These are phyloP conservation scores for Spathaspora passalidarum DNA, from an alignment of 805 yeast species.

Conservation along the genomic window DNA sequence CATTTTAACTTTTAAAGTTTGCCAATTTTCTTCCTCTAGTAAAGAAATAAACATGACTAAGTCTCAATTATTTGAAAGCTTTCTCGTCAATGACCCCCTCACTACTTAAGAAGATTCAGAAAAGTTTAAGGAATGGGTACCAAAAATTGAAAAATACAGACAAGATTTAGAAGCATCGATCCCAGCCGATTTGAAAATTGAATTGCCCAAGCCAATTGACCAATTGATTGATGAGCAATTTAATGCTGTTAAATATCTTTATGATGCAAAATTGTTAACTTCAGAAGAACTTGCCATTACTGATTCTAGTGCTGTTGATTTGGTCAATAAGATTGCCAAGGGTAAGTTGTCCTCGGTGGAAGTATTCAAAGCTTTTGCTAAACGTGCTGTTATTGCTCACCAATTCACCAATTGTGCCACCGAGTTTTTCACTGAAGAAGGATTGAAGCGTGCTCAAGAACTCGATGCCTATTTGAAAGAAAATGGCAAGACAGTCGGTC, in stretches of 20 bases:
- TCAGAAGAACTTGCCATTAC: slow-evolving; percentile 35
- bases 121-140: slow-evolving; percentile 42
- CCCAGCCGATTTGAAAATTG: slow-evolving; percentile 27
- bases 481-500: slow-evolving; percentile 52
- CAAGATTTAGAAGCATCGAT: slow-evolving; percentile 26
- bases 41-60: too few species aligned
- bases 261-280: slow-evolving; percentile 32
- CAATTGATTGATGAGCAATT: slow-evolving; percentile 29
- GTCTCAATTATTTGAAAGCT: slow-evolving; percentile 14
- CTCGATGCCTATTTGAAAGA: slow-evolving; percentile 49
- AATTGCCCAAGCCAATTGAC: slow-evolving; percentile 31
- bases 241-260: slow-evolving; percentile 34
- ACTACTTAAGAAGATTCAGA: slow-evolving; percentile 38
- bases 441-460: slow-evolving; percentile 51
- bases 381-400: slow-evolving; percentile 40
- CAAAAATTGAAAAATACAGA: slow-evolving; percentile 42
- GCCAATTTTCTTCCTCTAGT: too few species aligned
- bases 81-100: slow-evolving; percentile 30
- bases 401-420: slow-evolving; percentile 45
- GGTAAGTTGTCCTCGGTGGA: slow-evolving; percentile 35
- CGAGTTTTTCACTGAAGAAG: slow-evolving; percentile 53
- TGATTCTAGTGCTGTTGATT: slow-evolving; percentile 27
- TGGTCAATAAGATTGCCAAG: slow-evolving; percentile 26
- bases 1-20: too few species aligned
- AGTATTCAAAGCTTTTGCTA: slow-evolving; percentile 41